Conservation (phyloP, 2,329 filamentous ascomycete species). For the Arthrocladium fulminans region DNA sequence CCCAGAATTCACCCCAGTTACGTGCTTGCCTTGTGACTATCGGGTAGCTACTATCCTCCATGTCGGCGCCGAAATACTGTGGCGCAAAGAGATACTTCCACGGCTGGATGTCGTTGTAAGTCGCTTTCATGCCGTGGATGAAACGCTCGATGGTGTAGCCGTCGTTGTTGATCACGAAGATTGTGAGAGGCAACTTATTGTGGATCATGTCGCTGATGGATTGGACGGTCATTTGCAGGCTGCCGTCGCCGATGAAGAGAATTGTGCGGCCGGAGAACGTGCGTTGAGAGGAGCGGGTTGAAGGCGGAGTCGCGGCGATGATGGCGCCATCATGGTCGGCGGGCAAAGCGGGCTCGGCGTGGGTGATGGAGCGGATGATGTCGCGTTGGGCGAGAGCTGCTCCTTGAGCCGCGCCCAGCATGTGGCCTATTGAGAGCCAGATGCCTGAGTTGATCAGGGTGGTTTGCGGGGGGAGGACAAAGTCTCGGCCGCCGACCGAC, state of each 20-base stretch:
- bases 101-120: slow-evolving; percentile 47
- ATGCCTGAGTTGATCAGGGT: slow-evolving; percentile 45
- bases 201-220: slow-evolving; percentile 57
- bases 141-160: slow-evolving; percentile 52
- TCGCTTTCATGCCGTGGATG: slow-evolving; percentile 46
- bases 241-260: slow-evolving; percentile 54
- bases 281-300: slow-evolving; percentile 14
- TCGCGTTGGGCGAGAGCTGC: slow-evolving; percentile 48
- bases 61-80: slow-evolving; percentile 19
- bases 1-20: slow-evolving; percentile 20
- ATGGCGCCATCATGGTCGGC: slow-evolving; percentile 46
- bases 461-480: slow-evolving; percentile 42
- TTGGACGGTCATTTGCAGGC: slow-evolving; percentile 58
- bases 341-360: slow-evolving; percentile 39
- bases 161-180: slow-evolving; percentile 50
- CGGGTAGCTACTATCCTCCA: slow-evolving; percentile 19
- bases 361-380: slow-evolving; percentile 22
- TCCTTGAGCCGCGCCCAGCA: slow-evolving; percentile 49
- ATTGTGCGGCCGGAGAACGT: slow-evolving; percentile 42
- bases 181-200: slow-evolving; percentile 40
- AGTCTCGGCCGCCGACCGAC: slow-evolving; percentile 46
- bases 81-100: slow-evolving; percentile 46
- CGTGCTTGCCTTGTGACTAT: slow-evolving; percentile 17
- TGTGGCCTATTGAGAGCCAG: slow-evolving; percentile 55
- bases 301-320: slow-evolving; percentile 23